Evolutionary conservation across 177 flowering plant species (phyloP).

Genomic region (Vitis hybrid): DNA sequence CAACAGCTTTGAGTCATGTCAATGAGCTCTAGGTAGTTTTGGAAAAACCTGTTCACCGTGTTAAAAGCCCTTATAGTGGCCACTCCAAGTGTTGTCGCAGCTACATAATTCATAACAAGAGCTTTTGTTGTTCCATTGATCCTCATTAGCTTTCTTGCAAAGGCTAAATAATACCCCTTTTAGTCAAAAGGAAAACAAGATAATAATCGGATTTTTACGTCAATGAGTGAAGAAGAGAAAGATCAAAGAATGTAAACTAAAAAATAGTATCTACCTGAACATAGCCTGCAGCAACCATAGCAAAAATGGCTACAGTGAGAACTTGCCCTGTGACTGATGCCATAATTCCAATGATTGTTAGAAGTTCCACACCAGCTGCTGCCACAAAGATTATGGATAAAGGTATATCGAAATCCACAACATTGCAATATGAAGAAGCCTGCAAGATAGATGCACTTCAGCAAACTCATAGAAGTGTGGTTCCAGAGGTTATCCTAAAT

Average conservation of each 20-base stretch:
- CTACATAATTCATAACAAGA: slow-evolving; percentile 73
- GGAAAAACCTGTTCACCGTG: slow-evolving; percentile 47
- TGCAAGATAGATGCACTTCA: slow-evolving; percentile 17
- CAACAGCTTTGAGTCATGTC: slow-evolving; percentile 72
- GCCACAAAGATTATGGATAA: slow-evolving; percentile 31
- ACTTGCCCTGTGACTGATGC: slow-evolving; percentile 86
- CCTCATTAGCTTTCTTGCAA: slow-evolving; percentile 71
- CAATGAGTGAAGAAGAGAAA: too few species aligned
- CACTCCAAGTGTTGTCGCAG: slow-evolving; percentile 90
- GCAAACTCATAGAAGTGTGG: too few species aligned
- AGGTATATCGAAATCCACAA: slow-evolving; percentile 65
- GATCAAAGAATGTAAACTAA: too few species aligned
- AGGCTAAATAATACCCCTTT: slow-evolving; percentile 61
- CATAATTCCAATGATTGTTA: slow-evolving; percentile 47
- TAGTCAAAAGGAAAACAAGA: not conserved
- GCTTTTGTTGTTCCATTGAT: slow-evolving; percentile 93
- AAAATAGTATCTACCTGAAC: slow-evolving; percentile 49
- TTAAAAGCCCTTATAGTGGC: slow-evolving; percentile 73
- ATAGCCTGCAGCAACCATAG: slow-evolving; percentile 40
- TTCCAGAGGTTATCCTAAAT: too few species aligned
- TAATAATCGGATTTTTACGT: too few species aligned
- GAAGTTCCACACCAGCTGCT: slow-evolving; percentile 25
- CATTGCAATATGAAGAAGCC: slow-evolving; percentile 74
- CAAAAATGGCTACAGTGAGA: slow-evolving; percentile 56
- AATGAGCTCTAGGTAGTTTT: slow-evolving; percentile 55